Base-by-base conservation (phyloP, 2,329 filamentous ascomycete genomes). In the Bipolaris zeicola region DNA sequence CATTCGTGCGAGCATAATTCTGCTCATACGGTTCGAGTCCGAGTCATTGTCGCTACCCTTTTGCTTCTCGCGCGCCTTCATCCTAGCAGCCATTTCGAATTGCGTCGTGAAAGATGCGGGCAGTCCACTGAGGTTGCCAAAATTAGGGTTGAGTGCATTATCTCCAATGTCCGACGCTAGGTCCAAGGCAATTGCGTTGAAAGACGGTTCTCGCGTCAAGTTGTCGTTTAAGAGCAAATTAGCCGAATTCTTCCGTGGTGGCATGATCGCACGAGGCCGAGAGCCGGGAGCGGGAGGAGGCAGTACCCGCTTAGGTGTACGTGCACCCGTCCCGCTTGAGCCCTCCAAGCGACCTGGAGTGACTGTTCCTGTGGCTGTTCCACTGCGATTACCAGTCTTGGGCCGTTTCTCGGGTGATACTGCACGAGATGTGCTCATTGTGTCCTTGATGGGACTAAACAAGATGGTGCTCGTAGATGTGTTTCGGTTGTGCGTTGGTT, bases 1-100 rank as follows among this genome's bases (percentile, higher is more conserved):
- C 92, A 97, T 97, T 33, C 92, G 83, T 7, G 92, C 91, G 43
- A 97, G 80, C 76, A 97, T 89, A 43, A 96, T 83, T 53, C 91
- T 85, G 64, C 88, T 85, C 70, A 89, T 75, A 36, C 72, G 67
- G 11, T 71, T 74, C 11, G 63, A 68, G n/a, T 76, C 74, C 1
- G 72, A 72, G 16, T 73, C 67, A 11, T 62, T 65, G 28, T 72
- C 69, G 16, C 60, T 68, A 8, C 52, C 55, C 36, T 67, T 66
- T 16, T 60, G 60, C 34, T 66, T 62, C 43, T 65, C 59, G 18
- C 64, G 61, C n/a, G 61, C 57, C 38, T 67, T 62, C n/a, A 66
- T 60, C 3, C 72, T 44, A 2, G 72, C 70, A 24, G 71, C 73
- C 60, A 76, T 70, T 39, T 74, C 71, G 34, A 77, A 67, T 47